Evolutionary conservation across 2,329 filamentous ascomycete species (phyloP), one percentile per base, ranked within the genome.

Genomic region (Pseudogymnoascus sp.): DNA sequence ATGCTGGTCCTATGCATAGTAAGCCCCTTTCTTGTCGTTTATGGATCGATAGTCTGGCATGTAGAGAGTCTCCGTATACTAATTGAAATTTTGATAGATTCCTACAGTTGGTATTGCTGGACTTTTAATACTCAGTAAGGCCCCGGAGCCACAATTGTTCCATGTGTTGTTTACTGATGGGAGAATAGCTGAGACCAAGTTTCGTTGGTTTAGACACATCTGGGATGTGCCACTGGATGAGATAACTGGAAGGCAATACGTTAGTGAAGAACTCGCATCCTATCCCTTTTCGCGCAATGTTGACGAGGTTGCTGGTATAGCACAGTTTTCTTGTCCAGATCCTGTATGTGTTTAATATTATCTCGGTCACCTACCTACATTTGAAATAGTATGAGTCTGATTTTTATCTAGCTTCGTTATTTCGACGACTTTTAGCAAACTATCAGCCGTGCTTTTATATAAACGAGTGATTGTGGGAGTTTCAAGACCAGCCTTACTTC

Each of bases 131-230:
- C 47, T 54, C 6, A 33, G 47, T 33, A 54, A 54, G 47, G 16
- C 47, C 28, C n/a, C 9, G 2, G 18, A 14, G 25, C 7, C 18
- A 18, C 47, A 33, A 33, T 33, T 18, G 47, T n/a, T 14, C 47
- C 9, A 9, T 14, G n/a, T 18, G 18, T 54, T 33, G 28, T 7
- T 33, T 54, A 54, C 47, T 54, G 16, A 54, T 54, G n/a, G 6
- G 47, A 14, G 30, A 33, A 33, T 54, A 54, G 47, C 28, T 54
- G 47, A 54, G 25, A 54, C 47, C 4, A 54, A 54, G 25, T 54
- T 54, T 16, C 47, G 47, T 54, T 54, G 47, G 47, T 54, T 54
- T 18, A 33, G 47, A 54, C 47, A 54, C 47, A 33, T 54, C 47
- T 54, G 47, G 47, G 47, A 54, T 54, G n/a, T 54, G 25, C 47